Conservation (phyloP, 352 stramenopile species). For the Thalassiosira pacifica region DNA sequence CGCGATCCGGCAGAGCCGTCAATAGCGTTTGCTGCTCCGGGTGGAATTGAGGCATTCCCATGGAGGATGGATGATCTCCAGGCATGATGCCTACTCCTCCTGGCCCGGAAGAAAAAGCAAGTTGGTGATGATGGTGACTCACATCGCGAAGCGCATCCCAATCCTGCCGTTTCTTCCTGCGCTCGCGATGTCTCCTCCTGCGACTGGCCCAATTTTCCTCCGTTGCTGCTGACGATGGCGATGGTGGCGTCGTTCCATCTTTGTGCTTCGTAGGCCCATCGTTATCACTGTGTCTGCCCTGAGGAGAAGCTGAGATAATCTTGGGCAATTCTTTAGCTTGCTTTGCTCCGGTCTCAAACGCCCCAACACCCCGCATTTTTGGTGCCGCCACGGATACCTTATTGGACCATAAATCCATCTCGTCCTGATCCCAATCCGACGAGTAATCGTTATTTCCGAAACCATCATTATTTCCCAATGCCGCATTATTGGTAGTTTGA, state of each 20-base stretch:
- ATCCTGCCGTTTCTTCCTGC: conserved; percentile 45
- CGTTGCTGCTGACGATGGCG: neutral
- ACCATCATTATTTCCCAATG: neutral
- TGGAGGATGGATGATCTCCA: no score
- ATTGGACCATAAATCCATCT: conserved; percentile 55
- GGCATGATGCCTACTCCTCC: no score
- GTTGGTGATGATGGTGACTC: no score
- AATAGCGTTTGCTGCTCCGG: neutral
- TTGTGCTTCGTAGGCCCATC: neutral
- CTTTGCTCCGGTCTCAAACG: no score
- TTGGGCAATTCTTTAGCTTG: no score
- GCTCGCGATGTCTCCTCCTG: conserved; percentile 34
- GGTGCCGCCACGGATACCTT: no score
- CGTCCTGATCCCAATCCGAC: conserved; percentile 23
- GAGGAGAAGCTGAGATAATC: no score
- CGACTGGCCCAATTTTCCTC: conserved; percentile 32
- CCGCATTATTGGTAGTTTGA: neutral
- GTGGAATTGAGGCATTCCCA: neutral
- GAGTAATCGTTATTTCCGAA: neutral
- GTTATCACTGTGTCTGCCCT: no score
- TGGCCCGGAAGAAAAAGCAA: no score
- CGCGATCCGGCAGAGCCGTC: neutral
- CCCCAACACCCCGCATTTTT: no score
- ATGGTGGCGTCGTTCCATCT: neutral
- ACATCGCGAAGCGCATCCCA: conserved; percentile 31